Evolutionary conservation across 2,329 filamentous ascomycete species (phyloP).

Genomic region (Exophiala xenobiotica): DNA sequence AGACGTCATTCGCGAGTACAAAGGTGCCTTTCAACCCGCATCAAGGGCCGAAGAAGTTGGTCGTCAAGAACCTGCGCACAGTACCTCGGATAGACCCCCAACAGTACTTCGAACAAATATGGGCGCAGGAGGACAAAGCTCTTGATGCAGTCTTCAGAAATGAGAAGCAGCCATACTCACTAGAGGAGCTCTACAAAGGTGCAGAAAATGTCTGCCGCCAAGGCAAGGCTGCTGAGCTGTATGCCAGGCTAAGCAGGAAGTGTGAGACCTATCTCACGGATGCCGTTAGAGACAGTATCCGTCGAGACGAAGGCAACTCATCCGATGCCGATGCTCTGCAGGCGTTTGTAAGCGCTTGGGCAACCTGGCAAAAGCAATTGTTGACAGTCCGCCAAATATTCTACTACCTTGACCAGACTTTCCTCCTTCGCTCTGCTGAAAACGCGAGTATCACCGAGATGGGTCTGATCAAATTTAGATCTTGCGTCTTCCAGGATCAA

Average conservation of each 20-base stretch:
- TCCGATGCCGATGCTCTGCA: constrained; percentile 65
- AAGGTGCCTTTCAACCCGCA: constrained; percentile 65
- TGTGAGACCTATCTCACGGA: constrained; percentile 64
- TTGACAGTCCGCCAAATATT: constrained; percentile 83
- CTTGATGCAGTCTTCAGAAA: constrained; percentile 71
- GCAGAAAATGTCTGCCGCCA: constrained; percentile 89
- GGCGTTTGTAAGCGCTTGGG: constrained; percentile 65
- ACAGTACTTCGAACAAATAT: constrained; percentile 74
- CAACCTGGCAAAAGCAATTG: constrained; percentile 73
- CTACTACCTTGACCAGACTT: constrained; percentile 90
- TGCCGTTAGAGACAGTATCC: constrained; percentile 58
- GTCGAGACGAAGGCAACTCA: constrained; percentile 53
- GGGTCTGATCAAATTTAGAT: constrained; percentile 72
- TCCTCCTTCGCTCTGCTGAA: constrained; percentile 72
- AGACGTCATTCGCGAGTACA: constrained; percentile 31
- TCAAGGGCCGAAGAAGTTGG: constrained; percentile 75
- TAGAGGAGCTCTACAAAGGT: constrained; percentile 84
- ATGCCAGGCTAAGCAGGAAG: constrained; percentile 62
- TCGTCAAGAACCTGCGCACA: constrained; percentile 87
- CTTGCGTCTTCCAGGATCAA: constrained; percentile 55
- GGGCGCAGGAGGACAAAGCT: constrained; percentile 71
- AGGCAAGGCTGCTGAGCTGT: constrained; percentile 67
- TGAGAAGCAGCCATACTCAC: constrained; percentile 63
- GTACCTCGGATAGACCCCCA: constrained; percentile 65
- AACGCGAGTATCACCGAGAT: constrained; percentile 75